Base-by-base conservation (phyloP, 2,329 filamentous ascomycete genomes). In the Incumbomyces lentus region DNA sequence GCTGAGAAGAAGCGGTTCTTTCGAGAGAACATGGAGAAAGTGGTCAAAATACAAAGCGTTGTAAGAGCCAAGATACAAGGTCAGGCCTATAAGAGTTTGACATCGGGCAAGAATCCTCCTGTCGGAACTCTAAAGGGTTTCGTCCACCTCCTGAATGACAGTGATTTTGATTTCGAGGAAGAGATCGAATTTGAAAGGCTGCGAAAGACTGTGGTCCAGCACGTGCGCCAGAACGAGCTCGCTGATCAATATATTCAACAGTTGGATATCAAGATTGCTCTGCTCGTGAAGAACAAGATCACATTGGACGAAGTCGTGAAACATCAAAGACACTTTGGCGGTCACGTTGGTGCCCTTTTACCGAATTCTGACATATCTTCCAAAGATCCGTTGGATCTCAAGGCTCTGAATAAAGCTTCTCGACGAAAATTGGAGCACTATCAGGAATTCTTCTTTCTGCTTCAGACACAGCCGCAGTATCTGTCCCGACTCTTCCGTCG, bases 281-380 rank as follows among this genome's bases (percentile, higher is more conserved):
- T 98, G 2, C 75, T 98, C 14, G 92, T 98, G 59, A 96, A 96
- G 75, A 98, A 98, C 76, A 98, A 98, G 67, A 98, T 98, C 60
- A 96, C 92, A 0, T 75, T 98, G 3, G 92, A 98, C 60, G 93
- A 98, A 67, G 92, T 98, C 22, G 86, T 98, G 46, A 87, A 88
- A 58, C 92, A 96, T 62, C 92, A 98, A 61, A 90, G 84, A 69
- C 93, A 95, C 63, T 95, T 92, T 59, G 92, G 92, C 47, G 89
- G 90, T 2, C 84, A 92, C 59, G 82, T 89, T 17, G 84, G 88
- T 52, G 85, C 79, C 49, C 75, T 96, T 26, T 73, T 98, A 40
- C 85, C 86, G 48, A 95, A 92, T 66, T 84, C 80, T n/a, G 81
- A 89, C 42, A 89, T 95, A 51, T 79, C 83, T 1, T 94, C 87